A percentile compares a stretch with the other conserved stretches of the same genome.
Evolutionary conservation across 495 filamentous ascomycete species (phyloP).

Genomic region (Filosporella fistucella): DNA sequence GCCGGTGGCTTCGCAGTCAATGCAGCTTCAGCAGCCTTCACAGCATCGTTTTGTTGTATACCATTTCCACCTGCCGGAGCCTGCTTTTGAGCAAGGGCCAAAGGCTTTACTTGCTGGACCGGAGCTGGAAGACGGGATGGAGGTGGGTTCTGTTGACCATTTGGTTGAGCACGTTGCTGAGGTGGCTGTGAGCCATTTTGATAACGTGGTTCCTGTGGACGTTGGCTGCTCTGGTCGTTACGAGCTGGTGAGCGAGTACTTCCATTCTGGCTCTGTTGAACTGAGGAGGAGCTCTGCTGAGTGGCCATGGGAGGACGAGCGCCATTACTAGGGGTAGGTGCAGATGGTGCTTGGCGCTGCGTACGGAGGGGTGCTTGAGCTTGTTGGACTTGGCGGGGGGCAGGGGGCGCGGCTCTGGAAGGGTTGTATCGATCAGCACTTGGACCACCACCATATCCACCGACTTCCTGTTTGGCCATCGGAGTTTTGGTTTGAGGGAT

Average conservation of each 20-base stretch:
- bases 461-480: constrained; percentile 83
- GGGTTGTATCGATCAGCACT: constrained; percentile 76
- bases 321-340: constrained; percentile 35
- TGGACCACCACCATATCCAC: constrained; percentile 47
- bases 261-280: constrained; percentile 15
- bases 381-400: constrained; percentile 47
- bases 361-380: constrained; percentile 38
- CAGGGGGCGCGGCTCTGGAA: constrained; percentile 59
- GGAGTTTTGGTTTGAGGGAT: constrained; percentile 71
- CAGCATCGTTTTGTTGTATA: constrained; percentile 48
- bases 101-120: constrained; percentile 71
- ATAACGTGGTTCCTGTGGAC: constrained; percentile 20
- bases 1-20: constrained; percentile 68
- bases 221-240: constrained; percentile 13
- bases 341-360: constrained; percentile 46
- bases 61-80: constrained; percentile 41
- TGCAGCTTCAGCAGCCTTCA: constrained; percentile 78
- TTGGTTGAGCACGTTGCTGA: constrained; percentile 40
- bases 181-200: constrained; percentile 18
- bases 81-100: constrained; percentile 85
- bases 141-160: constrained; percentile 40
- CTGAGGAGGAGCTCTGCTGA: constrained; percentile 34
- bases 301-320: constrained; percentile 30
- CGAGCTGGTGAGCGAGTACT: constrained; percentile 9
- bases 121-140: constrained; percentile 60